These are phyloP conservation scores for Gilbertella persicaria DNA, from an alignment of 371 early-diverging fungal genomes.

Conservation along the genomic window DNA sequence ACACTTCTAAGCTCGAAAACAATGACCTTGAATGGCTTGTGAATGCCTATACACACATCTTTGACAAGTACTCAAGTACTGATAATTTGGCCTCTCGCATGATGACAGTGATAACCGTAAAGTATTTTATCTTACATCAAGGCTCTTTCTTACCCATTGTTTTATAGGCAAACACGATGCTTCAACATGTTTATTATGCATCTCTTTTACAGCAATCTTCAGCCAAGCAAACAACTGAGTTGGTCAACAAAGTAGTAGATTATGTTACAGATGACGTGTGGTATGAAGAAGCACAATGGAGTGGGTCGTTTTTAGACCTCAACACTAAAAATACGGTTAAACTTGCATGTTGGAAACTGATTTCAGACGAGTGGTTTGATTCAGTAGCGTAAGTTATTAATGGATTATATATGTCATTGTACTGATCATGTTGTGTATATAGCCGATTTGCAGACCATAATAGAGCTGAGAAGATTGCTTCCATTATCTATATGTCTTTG, in stretches of 20 bases:
- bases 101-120: conserved; percentile 10
- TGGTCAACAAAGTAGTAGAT: conserved; percentile 27
- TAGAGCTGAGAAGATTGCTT: conserved; percentile 16
- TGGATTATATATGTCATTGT: neutral
- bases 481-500: conserved; percentile 24
- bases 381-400: conserved; percentile 40
- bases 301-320: conserved; percentile 39
- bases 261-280: conserved; percentile 12
- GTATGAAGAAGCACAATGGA: conserved; percentile 32
- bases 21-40: conserved; percentile 18
- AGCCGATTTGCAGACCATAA: conserved; percentile 30
- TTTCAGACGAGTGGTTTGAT: conserved; percentile 62
- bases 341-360: conserved; percentile 57
- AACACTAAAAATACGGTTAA: conserved; percentile 27
- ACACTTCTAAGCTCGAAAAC: conserved; percentile 27
- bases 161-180: conserved; percentile 31
- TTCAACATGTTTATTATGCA: conserved; percentile 40
- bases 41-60: neutral
- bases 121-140: neutral
- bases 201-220: conserved; percentile 4
- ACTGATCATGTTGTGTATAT: conserved; percentile 15
- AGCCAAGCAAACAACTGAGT: conserved; percentile 4
- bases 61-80: neutral
- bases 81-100: conserved; percentile 10
- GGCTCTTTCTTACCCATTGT: neutral